These are phyloP conservation scores for Syzygium oleosum DNA, from an alignment of 345 rosid genomes.

Conservation along the genomic window DNA sequence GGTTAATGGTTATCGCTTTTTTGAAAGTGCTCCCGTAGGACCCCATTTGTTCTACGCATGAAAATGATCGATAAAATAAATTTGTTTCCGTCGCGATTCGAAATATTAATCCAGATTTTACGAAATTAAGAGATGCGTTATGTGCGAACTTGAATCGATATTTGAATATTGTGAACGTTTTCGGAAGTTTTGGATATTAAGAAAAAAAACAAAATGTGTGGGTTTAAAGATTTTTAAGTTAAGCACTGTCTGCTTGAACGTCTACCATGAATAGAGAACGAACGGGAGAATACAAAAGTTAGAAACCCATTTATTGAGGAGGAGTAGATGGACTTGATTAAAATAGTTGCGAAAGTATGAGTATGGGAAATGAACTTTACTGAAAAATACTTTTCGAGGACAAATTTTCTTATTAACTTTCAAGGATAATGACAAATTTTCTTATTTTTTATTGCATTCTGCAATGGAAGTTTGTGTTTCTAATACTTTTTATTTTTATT, in stretches of 20 bases:
- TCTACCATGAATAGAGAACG: not conserved
- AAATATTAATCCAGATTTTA: not conserved
- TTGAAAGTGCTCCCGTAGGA: not conserved
- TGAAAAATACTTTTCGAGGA: not conserved
- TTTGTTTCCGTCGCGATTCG: not conserved
- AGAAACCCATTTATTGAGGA: too few species aligned
- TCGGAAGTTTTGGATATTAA: not conserved
- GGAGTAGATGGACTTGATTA: not conserved
- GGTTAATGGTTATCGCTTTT: not conserved
- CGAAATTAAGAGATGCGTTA: not conserved
- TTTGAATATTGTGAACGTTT: not conserved
- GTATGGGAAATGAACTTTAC: not conserved
- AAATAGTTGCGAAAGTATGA: not conserved
- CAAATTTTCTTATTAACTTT: not conserved
- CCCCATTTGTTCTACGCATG: not conserved
- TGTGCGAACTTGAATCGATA: not conserved
- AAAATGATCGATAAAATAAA: not conserved
- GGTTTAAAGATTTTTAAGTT: not conserved
- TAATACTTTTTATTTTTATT: not conserved
- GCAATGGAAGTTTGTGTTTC: not conserved
- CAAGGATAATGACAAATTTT: not conserved
- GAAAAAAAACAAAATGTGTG: not conserved
- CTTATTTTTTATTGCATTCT: rapidly evolving
- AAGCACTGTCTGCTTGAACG: not conserved
- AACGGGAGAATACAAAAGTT: not conserved